A percentile compares a stretch with the other conserved stretches of the same genome.
phyloP scores from a whole-genome alignment of 768 basidiomycete genomes.

The Tricholoma sp. region DNA sequence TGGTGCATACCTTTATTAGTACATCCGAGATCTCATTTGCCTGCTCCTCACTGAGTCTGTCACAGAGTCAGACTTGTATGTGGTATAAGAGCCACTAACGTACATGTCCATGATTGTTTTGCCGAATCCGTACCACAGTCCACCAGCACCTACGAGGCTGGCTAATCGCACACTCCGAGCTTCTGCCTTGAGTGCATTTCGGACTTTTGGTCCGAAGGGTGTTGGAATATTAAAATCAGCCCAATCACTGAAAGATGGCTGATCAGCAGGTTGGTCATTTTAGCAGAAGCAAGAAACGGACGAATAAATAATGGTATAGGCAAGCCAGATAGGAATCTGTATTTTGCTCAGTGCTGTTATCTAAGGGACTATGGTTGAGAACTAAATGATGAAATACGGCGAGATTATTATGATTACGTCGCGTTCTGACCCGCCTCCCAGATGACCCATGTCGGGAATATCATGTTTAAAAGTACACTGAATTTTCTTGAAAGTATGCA shows the following conservation, averaged over 20 bases:
- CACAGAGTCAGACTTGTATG: background rate
- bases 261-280: background rate
- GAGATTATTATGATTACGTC: conserved; percentile 45
- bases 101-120: conserved; percentile 82
- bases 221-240: conserved; percentile 82
- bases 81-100: conserved; percentile 5
- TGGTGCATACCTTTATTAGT: conserved; percentile 53
- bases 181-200: conserved; percentile 86
- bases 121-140: conserved; percentile 91
- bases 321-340: conserved; percentile 88
- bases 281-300: conserved; percentile 25
- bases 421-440: conserved; percentile 79
- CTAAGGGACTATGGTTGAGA: conserved; percentile 32
- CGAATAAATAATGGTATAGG: conserved; percentile 81
- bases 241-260: conserved; percentile 60
- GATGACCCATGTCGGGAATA: conserved; percentile 82
- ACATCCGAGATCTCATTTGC: conserved; percentile 67
- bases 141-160: conserved; percentile 79
- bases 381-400: background rate
- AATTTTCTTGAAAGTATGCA: conserved; percentile 60
- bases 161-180: conserved; percentile 80
- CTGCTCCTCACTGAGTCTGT: conserved; percentile 72
- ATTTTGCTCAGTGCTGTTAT: conserved; percentile 73
- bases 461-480: conserved; percentile 90
- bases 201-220: conserved; percentile 71